A percentile compares a stretch with the other conserved stretches of the same genome.
Conservation (phyloP, 2,329 filamentous ascomycete species). For the Coleophoma eucalyptorum region DNA sequence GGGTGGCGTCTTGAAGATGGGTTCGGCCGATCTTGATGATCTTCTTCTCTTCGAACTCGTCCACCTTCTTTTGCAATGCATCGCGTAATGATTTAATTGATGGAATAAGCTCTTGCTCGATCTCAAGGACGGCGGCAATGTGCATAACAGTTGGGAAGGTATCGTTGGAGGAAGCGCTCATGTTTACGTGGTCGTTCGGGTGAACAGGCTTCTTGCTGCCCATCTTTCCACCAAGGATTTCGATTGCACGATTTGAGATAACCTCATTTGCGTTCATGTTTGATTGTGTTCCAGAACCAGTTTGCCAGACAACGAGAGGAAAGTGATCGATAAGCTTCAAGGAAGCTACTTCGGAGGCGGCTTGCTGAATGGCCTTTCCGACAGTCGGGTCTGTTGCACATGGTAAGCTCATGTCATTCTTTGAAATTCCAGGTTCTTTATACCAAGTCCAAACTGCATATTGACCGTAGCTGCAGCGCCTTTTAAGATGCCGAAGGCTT, state of each 20-base stretch:
- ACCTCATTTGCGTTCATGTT: conserved; percentile 99
- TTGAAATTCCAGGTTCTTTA: conserved; percentile 16
- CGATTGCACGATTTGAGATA: conserved; percentile 98
- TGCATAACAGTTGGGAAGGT: conserved; percentile 99
- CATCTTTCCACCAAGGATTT: conserved; percentile 91
- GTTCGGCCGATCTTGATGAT: conserved; percentile 99
- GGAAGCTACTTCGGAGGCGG: conserved; percentile 86
- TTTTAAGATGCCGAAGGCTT: conserved; percentile 96
- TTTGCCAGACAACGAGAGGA: conserved; percentile 98
- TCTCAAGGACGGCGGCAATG: conserved; percentile 92
- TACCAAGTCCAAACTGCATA: conserved; percentile 88
- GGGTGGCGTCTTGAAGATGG: conserved; percentile 95
- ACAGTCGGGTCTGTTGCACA: conserved; percentile 70
- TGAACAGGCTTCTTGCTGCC: conserved; percentile 98
- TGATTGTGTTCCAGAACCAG: conserved; percentile 95
- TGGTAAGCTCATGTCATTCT: conserved; percentile 17
- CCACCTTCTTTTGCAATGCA: conserved; percentile 82
- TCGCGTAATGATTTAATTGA: conserved; percentile 76
- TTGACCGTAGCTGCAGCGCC: conserved; percentile 94
- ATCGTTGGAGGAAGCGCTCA: conserved; percentile 97
- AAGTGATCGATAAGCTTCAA: conserved; percentile 96
- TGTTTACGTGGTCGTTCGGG: conserved; percentile 99
- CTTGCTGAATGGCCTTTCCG: conserved; percentile 90
- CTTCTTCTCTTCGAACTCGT: conserved; percentile 77
- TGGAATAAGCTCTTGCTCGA: conserved; percentile 82